Base-by-base conservation (phyloP, 108 stramenopile genomes). In the Poteriospumella lacustris region DNA sequence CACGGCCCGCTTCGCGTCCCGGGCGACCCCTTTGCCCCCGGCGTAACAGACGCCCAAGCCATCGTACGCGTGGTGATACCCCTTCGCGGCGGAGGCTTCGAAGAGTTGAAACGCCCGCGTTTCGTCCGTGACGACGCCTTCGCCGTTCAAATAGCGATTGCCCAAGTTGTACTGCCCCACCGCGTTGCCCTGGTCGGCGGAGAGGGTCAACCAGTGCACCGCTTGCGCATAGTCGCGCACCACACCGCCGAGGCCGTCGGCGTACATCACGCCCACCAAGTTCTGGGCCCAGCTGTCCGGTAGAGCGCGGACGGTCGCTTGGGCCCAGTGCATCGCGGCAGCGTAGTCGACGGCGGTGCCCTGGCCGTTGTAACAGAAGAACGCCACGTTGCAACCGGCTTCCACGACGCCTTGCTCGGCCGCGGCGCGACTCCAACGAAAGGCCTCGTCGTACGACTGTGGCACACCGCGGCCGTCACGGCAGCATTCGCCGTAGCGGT, bases 41-140 rank as follows among this genome's bases (percentile, higher is more conserved):
- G 26, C 41, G 41, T 73, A 73, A 31, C 70, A 73, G 19, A 42
- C 38, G 28, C 70, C 70, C 28, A 73, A 42, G 12, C 36, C 5
- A 73, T 64, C 28, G 5, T 12, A 3, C 28, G 12, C 60, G 36
- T 64, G 9, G 24, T 9, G 3, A 64, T 64, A 31, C 9, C 60
- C 60, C 24, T 31, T 5, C 15, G 28, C 60, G 36, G 60, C 15
- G 19, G 52, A 56, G 24, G 24, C 24, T 56, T 56, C 24, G 24
- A 56, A 56, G 24, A 24, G 15, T 56, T 56, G n/a, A n/a, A n/a
- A n/a, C n/a, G n/a, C n/a, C n/a, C n/a, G n/a, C n/a, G n/a, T n/a
- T n/a, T n/a, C n/a, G n/a, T n/a, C n/a, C n/a, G n/a, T n/a, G n/a
- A n/a, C n/a, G n/a, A n/a, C n/a, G n/a, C n/a, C n/a, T n/a, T n/a